phyloP scores from a whole-genome alignment of 805 yeast genomes.

The Ogataea pilisensis region DNA sequence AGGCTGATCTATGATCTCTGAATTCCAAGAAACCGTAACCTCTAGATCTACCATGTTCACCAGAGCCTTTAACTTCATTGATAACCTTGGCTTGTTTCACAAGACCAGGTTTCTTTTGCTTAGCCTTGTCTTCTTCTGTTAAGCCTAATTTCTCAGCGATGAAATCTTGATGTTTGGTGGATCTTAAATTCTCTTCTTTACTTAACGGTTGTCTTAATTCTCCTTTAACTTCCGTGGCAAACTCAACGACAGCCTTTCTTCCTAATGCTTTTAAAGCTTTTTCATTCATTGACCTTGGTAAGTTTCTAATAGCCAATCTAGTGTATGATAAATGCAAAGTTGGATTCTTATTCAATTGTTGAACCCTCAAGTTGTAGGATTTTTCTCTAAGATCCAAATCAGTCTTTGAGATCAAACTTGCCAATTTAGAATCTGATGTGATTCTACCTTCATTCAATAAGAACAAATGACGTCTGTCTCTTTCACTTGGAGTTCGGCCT shows the following conservation, averaged over 20 bases:
- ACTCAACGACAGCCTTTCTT: conserved; percentile 89
- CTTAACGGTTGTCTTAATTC: conserved; percentile 76
- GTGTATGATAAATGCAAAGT: conserved; percentile 89
- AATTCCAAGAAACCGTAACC: conserved; percentile 96
- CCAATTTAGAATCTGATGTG: conserved; percentile 73
- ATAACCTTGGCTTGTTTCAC: conserved; percentile 92
- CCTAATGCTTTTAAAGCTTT: conserved; percentile 88
- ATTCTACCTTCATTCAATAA: conserved; percentile 93
- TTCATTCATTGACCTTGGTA: conserved; percentile 89
- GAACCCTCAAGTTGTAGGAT: conserved; percentile 79
- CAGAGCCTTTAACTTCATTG: conserved; percentile 86
- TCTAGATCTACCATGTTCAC: conserved; percentile 84
- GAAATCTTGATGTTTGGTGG: conserved; percentile 57
- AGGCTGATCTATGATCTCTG: conserved; percentile 86
- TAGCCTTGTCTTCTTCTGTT: conserved; percentile 44
- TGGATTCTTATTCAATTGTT: conserved; percentile 88
- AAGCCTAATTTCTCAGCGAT: conserved; percentile 32
- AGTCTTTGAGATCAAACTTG: conserved; percentile 57
- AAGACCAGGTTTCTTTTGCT: conserved; percentile 78
- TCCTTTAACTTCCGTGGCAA: conserved; percentile 83
- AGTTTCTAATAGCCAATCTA: conserved; percentile 87
- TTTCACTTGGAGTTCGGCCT: conserved; percentile 77
- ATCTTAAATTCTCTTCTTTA: conserved; percentile 82
- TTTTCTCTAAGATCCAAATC: conserved; percentile 88
- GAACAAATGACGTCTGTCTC: conserved; percentile 80